Evolutionary conservation across 2,329 filamentous ascomycete genomes (phyloP), one percentile per base, ranked within the genome.

Genomic region (Alternaria incomplexa): DNA sequence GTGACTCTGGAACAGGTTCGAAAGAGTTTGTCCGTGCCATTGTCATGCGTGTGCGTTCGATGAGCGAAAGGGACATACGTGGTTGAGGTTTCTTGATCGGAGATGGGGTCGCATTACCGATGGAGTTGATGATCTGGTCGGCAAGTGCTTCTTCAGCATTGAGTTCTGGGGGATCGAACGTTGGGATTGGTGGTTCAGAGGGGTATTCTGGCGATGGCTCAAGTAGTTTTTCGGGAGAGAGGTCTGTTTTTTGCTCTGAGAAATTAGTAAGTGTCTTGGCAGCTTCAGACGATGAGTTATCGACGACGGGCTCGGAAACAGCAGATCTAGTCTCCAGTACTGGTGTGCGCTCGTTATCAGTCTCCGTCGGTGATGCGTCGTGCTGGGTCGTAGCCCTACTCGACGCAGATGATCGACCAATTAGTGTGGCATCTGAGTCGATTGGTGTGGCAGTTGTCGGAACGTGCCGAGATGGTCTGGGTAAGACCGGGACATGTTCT

Each of bases 1-100:
- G 73, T 3, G 73, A 75, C 62, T 73, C 73, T 46, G 62, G 62
- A 28, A 72, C 75, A 60, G 67, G 72, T 30, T 65, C 71, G 58
- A 73, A 75, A 23, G 71, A 65, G 45, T 61, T 71, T 53, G 64
- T 74, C 58, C 69, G 77, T 12, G 81, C 79, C 78, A 85, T 83
- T 11, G 82, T 83, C 70, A 82, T 77, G 58, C 83, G 80, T 11
- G 83, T 83, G 47, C 83, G 79, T 62, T 85, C 84, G 5, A 80
- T 74, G 25, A 85, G 79, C 4, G 82, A 82, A 10, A 79, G 76
- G 6, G 82, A 82, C 45, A 79, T 79, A 9, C 77, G 79, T 10
- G 77, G 73, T 51, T 77, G 72, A 11, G 68, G 67, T n/a, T 74
- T 76, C 59, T 82, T 82, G 13, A 76, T 64, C 1, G 81, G 81